Evolutionary conservation across 441 rosid genomes (phyloP), one percentile per base, ranked within the genome.

Genomic region (Biscutella laevigata): DNA sequence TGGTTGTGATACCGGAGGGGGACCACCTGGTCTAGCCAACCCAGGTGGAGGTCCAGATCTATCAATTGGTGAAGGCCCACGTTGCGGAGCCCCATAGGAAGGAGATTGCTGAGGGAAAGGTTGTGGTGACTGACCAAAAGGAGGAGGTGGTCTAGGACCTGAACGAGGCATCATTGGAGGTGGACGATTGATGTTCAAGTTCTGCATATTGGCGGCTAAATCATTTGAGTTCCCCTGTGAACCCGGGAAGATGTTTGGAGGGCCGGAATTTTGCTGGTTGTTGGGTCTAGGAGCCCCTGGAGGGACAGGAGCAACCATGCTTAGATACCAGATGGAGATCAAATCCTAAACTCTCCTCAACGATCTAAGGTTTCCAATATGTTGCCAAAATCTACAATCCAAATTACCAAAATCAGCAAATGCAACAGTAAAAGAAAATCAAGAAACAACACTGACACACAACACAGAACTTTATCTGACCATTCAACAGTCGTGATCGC

Each of bases 281-380:
- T 66, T 73, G 50, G 81, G 77, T 68, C 95, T 78, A 43, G 83
- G 78, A 63, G 88, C 85, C 86, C 94, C 97, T 50, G 85, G 95
- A 77, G 95, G 95, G 81, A 79, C 75, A 57, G 77, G 80, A 78
- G 86, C 75, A 56, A 74, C 82, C 96, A 88, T 88, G 53, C 43
- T 64, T 59, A 19, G 37, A 62, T 27, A 61, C 45, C 66, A 64
- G 62, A 53, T 28, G n/a, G 52, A 39, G 39, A 62, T 52, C 53
- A 59, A 66, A 52, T 39, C 45, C 66, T 37, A 39, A 53, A 30
- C 54, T 57, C 29, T 36, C 33, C 46, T 48, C 27, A 26, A 36
- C 26, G 12, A 24, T 17, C 32, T 19, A 51, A 37, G 35, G 10
- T 35, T 42, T 28, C 47, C 29, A 27, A 30, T 57, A 13, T 15